phyloP scores from a whole-genome alignment of 2,329 filamentous ascomycete species.

The Penicillium sp. region DNA sequence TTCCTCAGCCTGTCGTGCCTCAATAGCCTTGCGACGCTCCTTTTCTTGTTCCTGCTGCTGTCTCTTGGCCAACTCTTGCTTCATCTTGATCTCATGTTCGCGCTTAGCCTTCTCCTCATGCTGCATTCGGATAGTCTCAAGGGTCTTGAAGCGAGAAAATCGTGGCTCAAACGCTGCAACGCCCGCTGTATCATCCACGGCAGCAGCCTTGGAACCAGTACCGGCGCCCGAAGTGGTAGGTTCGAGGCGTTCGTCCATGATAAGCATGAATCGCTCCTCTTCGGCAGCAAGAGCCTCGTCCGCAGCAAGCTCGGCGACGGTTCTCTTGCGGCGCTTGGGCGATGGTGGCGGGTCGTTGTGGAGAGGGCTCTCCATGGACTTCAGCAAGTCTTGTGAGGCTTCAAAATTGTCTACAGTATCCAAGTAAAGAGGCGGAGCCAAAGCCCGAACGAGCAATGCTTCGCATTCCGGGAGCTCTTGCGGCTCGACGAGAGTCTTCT shows the following conservation, averaged over 20 bases:
- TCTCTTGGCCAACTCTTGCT: slow-evolving; percentile 50
- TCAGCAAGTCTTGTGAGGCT: slow-evolving; percentile 69
- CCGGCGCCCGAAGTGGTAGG: slow-evolving; percentile 59
- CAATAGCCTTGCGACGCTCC: slow-evolving; percentile 47
- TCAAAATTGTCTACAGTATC: slow-evolving; percentile 69
- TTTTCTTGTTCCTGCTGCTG: slow-evolving; percentile 49
- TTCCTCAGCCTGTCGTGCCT: slow-evolving; percentile 46
- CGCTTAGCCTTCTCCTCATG: slow-evolving; percentile 66
- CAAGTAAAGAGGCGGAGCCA: slow-evolving; percentile 71
- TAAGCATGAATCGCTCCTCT: slow-evolving; percentile 88
- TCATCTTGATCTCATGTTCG: slow-evolving; percentile 48
- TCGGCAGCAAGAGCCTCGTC: slow-evolving; percentile 90
- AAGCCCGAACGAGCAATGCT: slow-evolving; percentile 69
- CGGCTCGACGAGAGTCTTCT: slow-evolving; percentile 76
- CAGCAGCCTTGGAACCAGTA: slow-evolving; percentile 59
- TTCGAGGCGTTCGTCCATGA: slow-evolving; percentile 78
- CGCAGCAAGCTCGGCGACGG: slow-evolving; percentile 88
- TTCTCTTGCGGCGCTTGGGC: slow-evolving; percentile 88
- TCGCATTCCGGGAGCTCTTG: slow-evolving; percentile 73
- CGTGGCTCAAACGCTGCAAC: slow-evolving; percentile 75
- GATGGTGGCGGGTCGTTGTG: slow-evolving; percentile 74
- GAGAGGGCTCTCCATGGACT: slow-evolving; percentile 70
- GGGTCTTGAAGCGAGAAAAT: slow-evolving; percentile 88
- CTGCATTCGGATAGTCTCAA: slow-evolving; percentile 78
- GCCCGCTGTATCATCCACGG: slow-evolving; percentile 70